phyloP scores from a whole-genome alignment of 1,284 basidiomycete species.

The Porogramme epimiltina region DNA sequence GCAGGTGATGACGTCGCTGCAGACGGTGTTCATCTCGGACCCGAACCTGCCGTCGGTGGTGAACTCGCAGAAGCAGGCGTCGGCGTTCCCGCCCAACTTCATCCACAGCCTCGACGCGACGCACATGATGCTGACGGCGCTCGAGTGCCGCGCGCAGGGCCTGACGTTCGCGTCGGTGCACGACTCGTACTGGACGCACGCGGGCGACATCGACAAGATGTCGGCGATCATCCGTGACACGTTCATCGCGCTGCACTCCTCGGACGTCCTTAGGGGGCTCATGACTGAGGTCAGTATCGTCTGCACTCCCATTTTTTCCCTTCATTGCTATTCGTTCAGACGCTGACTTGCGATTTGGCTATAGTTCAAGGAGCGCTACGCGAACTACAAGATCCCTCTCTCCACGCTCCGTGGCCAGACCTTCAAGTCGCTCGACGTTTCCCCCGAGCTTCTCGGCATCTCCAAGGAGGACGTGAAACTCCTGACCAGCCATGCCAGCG shows the following conservation, averaged over 20 bases:
- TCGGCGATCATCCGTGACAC: constrained; percentile 88
- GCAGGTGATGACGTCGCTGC: constrained; percentile 85
- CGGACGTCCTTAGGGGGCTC: constrained; percentile 75
- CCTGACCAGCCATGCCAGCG: constrained; percentile 13
- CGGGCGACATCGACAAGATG: constrained; percentile 88
- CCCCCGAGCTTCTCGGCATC: constrained; percentile 4
- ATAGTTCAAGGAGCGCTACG: constrained; percentile 81
- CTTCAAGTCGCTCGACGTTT: constrained; percentile 40
- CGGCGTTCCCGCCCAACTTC: constrained; percentile 99
- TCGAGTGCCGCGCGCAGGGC: constrained; percentile 75
- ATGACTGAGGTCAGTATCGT: constrained; percentile 60
- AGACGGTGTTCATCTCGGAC: constrained; percentile 93
- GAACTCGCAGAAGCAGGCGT: constrained; percentile 86
- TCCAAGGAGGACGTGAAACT: constrained; percentile 14
- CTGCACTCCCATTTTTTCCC: too few relatives aligned
- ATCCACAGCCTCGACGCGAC: constrained; percentile 98
- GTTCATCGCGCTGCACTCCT: constrained; percentile 91
- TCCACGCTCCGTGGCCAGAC: constrained; percentile 43
- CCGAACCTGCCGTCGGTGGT: constrained; percentile 75
- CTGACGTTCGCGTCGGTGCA: constrained; percentile 95
- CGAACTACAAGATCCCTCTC: constrained; percentile 74
- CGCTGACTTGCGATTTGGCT: constrained; percentile 4
- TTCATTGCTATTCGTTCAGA: neutral
- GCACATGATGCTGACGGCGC: constrained; percentile 98
- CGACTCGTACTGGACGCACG: constrained; percentile 99